phyloP scores from a whole-genome alignment of 192 early-diverging fungal species.

The Cladochytrium replicatum region DNA sequence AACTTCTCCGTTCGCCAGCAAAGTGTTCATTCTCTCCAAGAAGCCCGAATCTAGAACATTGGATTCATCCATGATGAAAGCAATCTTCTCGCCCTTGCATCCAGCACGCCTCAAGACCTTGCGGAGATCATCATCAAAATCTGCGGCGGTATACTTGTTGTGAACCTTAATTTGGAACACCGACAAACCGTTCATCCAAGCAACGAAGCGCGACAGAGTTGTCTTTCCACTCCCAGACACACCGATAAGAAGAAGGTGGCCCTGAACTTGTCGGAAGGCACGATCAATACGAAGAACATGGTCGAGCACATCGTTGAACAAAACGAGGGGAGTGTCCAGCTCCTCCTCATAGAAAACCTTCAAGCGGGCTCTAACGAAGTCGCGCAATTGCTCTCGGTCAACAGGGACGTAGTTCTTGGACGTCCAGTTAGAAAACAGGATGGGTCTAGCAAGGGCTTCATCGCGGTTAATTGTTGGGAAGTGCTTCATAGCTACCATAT shows the following conservation, averaged over 20 bases:
- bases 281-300: slow-evolving; percentile 97
- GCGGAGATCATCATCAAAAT: slow-evolving; percentile 98
- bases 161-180: slow-evolving; percentile 98
- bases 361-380: slow-evolving; percentile 85
- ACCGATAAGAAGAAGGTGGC: slow-evolving; percentile 96
- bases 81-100: slow-evolving; percentile 96
- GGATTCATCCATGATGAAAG: slow-evolving; percentile 97
- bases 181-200: slow-evolving; percentile 97
- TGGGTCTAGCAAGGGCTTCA: slow-evolving; percentile 72
- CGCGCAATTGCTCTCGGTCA: slow-evolving; percentile 76
- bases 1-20: slow-evolving; percentile 96
- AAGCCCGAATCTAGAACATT: slow-evolving; percentile 97
- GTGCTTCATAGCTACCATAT: slow-evolving; percentile 70
- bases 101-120: slow-evolving; percentile 79
- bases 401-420: slow-evolving; percentile 92
- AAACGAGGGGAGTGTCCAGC: slow-evolving; percentile 88
- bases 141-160: slow-evolving; percentile 86
- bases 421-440: slow-evolving; percentile 96
- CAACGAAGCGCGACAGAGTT: slow-evolving; percentile 95
- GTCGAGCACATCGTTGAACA: slow-evolving; percentile 97
- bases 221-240: slow-evolving; percentile 97
- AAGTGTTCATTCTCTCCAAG: slow-evolving; percentile 99
- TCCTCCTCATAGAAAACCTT: slow-evolving; percentile 99
- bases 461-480: slow-evolving; percentile 75
- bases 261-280: slow-evolving; percentile 95